Percentiles rank a stretch among this genome's conserved stretches.
Conservation (phyloP, 768 basidiomycete species). For the Polyporus arcularius region DNA sequence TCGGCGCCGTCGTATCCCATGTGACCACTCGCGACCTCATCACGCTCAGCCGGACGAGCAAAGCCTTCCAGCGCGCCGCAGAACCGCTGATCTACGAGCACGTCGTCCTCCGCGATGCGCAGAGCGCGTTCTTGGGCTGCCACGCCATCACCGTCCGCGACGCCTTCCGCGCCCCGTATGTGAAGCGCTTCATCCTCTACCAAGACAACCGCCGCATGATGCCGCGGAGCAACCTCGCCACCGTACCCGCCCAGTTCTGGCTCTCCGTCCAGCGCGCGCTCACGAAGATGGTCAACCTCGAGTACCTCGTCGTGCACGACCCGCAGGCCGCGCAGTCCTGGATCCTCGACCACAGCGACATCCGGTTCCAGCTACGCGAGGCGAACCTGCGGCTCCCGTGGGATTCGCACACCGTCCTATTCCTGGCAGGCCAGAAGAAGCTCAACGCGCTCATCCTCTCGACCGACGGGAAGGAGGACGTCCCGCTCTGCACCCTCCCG, state of each 20-base stretch:
- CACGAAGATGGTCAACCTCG: slow-evolving; percentile 44
- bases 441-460: slow-evolving; percentile 40
- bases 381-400: slow-evolving; percentile 50
- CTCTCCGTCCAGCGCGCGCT: slow-evolving; percentile 42
- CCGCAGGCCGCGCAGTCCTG: slow-evolving; percentile 41
- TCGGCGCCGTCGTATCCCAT: slow-evolving; percentile 41
- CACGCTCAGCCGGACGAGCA: slow-evolving; percentile 47
- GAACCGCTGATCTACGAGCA: slow-evolving; percentile 48
- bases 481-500: slow-evolving; percentile 15
- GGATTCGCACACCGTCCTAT: slow-evolving; percentile 47
- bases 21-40: slow-evolving; percentile 39
- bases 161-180: slow-evolving; percentile 39
- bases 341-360: slow-evolving; percentile 43
- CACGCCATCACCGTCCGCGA: slow-evolving; percentile 37
- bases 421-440: slow-evolving; percentile 48
- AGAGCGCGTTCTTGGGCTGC: slow-evolving; percentile 39
- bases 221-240: slow-evolving; percentile 8
- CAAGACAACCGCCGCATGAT: slow-evolving; percentile 34
- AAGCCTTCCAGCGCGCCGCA: slow-evolving; percentile 48
- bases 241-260: slow-evolving; percentile 45
- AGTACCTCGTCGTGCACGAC: slow-evolving; percentile 45
- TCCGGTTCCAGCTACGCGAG: slow-evolving; percentile 50
- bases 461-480: slow-evolving; percentile 15
- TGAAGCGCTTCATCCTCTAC: slow-evolving; percentile 45
- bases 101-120: slow-evolving; percentile 40